Percentiles rank a stretch among this genome's conserved stretches.
These are phyloP conservation scores for Skeletonema menzelii DNA, from an alignment of 108 stramenopile species.

Conservation along the genomic window DNA sequence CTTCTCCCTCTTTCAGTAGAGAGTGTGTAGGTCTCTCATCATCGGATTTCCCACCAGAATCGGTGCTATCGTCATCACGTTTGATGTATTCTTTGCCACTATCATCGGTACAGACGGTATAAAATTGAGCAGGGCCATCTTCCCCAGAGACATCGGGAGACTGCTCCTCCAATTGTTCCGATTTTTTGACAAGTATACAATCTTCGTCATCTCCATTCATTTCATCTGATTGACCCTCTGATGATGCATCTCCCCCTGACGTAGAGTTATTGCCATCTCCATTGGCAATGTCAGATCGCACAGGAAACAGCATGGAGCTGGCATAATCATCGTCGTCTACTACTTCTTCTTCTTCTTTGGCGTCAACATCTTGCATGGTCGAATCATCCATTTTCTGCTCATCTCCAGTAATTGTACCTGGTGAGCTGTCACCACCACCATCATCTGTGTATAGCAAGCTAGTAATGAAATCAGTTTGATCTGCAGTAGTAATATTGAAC, in stretches of 20 bases:
- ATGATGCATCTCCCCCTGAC: neutral
- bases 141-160: too few relatives aligned
- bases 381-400: neutral
- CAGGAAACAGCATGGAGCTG: conserved; percentile 11
- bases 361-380: neutral
- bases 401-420: neutral
- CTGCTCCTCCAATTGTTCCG: too few relatives aligned
- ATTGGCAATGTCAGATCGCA: neutral
- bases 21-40: neutral
- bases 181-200: too few relatives aligned
- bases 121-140: too few relatives aligned
- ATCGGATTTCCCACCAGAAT: neutral
- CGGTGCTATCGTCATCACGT: neutral
- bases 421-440: neutral
- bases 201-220: too few relatives aligned
- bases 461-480: neutral
- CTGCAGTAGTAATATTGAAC: neutral
- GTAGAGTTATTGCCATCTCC: neutral
- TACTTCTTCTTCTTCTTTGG: neutral
- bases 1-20: neutral
- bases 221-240: too few relatives aligned
- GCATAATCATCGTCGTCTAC: conserved; percentile 33
- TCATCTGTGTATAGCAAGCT: neutral
- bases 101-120: too few relatives aligned
- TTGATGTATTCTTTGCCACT: neutral